phyloP scores from a whole-genome alignment of 2,329 filamentous ascomycete genomes.

The Exophiala bonariae region DNA sequence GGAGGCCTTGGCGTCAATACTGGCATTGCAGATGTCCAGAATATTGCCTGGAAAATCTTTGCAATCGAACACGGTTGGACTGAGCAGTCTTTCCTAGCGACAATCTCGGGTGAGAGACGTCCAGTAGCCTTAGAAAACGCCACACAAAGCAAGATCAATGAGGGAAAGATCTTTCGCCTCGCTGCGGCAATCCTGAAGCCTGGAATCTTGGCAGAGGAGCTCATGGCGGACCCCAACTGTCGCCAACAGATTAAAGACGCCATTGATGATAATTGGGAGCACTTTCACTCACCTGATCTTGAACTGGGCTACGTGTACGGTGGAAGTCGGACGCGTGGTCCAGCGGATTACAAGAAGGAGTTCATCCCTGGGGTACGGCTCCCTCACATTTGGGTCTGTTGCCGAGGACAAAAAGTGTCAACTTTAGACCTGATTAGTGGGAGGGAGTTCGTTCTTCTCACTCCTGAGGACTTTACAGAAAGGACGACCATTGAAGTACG shows the following conservation, averaged over 20 bases:
- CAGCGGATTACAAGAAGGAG: conserved; percentile 1
- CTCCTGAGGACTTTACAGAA: neutral
- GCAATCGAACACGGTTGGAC: conserved; percentile 35
- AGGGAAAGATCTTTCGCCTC: conserved; percentile 42
- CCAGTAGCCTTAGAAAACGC: conserved; percentile 41
- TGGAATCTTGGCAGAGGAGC: neutral
- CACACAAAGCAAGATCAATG: conserved; percentile 45
- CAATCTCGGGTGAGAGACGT: conserved; percentile 39
- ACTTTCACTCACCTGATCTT: conserved; percentile 39
- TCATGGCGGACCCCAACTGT: neutral
- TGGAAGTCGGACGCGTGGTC: neutral
- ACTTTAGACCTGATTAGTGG: conserved; percentile 5
- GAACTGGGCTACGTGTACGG: conserved; percentile 6
- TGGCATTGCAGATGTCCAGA: conserved; percentile 55
- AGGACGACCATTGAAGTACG: neutral
- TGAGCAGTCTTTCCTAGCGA: conserved; percentile 32
- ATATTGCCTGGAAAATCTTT: conserved; percentile 54
- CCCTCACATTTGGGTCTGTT: conserved; percentile 7
- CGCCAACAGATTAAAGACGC: conserved; percentile 17
- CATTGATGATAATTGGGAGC: conserved; percentile 41
- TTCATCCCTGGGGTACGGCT: conserved; percentile 3
- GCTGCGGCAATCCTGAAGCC: conserved; percentile 27
- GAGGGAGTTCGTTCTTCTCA: conserved; percentile 2
- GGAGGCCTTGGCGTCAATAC: conserved; percentile 62
- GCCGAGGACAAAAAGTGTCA: neutral